A percentile compares a stretch with the other conserved stretches of the same genome.
Conservation (phyloP, 106 monocot genomes). For the Dendrobium huoshanense region DNA sequence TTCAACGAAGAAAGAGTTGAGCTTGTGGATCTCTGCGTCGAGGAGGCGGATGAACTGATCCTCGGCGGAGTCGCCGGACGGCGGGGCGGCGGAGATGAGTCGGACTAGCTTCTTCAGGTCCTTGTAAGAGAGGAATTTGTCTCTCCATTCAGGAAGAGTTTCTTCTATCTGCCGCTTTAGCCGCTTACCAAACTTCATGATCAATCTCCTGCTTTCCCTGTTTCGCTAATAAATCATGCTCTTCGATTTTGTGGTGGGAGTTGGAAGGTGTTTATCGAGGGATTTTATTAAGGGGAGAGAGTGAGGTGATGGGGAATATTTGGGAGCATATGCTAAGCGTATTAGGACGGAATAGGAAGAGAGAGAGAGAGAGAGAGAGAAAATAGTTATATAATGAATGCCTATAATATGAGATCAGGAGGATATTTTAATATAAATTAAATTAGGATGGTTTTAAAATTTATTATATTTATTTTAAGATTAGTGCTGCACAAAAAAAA, state of each 20-base stretch:
- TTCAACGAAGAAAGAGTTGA: conserved; percentile 84
- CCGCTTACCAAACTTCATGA: conserved; percentile 91
- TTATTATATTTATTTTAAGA: no score
- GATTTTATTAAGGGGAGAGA: neutral
- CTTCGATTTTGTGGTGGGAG: neutral
- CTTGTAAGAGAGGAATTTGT: conserved; percentile 80
- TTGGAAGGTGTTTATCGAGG: neutral
- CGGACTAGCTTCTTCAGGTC: conserved; percentile 74
- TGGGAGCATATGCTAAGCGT: conserved; percentile 19
- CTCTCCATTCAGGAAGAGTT: conserved; percentile 79
- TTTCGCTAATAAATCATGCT: neutral
- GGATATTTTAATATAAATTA: no score
- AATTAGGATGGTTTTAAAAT: no score
- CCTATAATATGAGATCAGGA: no score
- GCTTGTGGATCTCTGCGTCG: conserved; percentile 67
- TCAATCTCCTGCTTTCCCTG: neutral
- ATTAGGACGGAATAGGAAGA: neutral
- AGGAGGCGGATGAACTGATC: conserved; percentile 53
- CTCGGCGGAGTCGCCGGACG: conserved; percentile 14
- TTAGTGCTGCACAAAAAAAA: no score
- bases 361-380: no score
- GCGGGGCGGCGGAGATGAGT: conserved; percentile 22
- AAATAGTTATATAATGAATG: no score
- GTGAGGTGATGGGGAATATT: conserved; percentile 13
- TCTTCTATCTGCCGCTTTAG: conserved; percentile 74